phyloP scores from a whole-genome alignment of 75 land plant species.

The Picea glauca region DNA sequence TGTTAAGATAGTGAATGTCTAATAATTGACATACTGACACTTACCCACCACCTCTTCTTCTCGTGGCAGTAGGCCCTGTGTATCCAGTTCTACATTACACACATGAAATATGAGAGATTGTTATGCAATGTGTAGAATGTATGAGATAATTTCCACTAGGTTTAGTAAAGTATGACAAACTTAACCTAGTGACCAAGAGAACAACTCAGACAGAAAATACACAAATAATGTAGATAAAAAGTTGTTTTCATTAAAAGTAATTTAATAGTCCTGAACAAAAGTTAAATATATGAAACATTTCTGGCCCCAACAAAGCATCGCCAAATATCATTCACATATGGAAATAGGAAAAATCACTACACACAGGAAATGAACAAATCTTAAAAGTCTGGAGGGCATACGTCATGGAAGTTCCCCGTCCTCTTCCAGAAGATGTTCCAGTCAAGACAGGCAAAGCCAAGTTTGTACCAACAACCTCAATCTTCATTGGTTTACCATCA shows the following conservation, averaged over 20 bases:
- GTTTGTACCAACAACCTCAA: conserved; percentile 35
- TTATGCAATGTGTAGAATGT: background rate
- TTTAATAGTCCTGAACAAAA: too few relatives aligned
- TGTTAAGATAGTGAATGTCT: background rate
- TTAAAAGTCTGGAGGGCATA: background rate
- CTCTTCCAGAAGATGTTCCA: conserved; percentile 7
- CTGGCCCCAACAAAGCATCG: too few relatives aligned
- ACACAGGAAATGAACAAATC: background rate
- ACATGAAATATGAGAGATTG: background rate
- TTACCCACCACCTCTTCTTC: conserved; percentile 10
- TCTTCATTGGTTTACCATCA: conserved; percentile 44
- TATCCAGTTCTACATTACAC: conserved; percentile 6
- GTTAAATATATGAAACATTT: too few relatives aligned
- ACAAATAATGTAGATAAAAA: too few relatives aligned
- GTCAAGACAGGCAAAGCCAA: conserved; percentile 12
- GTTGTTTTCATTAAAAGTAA: too few relatives aligned
- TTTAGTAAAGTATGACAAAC: too few relatives aligned
- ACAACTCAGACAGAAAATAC: too few relatives aligned
- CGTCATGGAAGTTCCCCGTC: conserved; percentile 5
- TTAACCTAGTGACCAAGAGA: too few relatives aligned
- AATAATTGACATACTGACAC: background rate
- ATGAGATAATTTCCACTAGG: background rate
- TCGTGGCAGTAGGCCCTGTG: background rate
- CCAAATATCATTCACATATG: too few relatives aligned
- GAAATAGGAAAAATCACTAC: too few relatives aligned